These are phyloP conservation scores for Diddensiella santjacobensis DNA, from an alignment of 805 yeast species.

Conservation along the genomic window DNA sequence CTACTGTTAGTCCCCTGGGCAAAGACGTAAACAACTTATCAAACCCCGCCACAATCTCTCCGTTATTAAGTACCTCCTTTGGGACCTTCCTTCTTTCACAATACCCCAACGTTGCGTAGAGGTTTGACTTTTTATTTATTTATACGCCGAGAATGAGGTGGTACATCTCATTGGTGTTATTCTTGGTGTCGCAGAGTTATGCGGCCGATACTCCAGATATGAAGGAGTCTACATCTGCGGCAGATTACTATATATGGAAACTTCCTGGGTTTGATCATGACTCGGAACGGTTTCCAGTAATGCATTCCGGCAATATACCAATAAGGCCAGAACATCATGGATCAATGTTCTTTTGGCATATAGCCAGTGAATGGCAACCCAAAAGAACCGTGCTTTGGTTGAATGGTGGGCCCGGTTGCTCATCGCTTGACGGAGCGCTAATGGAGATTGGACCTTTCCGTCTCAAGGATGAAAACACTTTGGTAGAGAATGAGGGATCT, in stretches of 20 bases:
- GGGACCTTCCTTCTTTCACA: not conserved
- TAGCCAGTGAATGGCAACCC: conserved; percentile 35
- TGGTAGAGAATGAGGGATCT: conserved; percentile 62
- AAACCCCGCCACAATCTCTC: no score
- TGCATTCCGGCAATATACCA: conserved; percentile 56
- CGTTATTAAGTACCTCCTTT: no score
- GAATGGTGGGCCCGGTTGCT: conserved; percentile 98
- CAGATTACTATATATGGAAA: conserved; percentile 30
- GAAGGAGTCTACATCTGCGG: conserved; percentile 16
- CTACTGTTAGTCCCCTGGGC: not conserved
- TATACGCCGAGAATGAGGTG: not conserved
- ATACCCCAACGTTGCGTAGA: not conserved
- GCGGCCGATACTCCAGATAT: not conserved
- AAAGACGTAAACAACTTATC: no score
- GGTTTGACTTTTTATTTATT: no score
- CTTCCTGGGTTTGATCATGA: conserved; percentile 33
- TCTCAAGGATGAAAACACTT: conserved; percentile 42
- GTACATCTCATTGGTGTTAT: not conserved
- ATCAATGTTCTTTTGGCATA: conserved; percentile 76
- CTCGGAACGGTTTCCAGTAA: conserved; percentile 34
- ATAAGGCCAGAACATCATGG: conserved; percentile 51
- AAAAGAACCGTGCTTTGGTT: conserved; percentile 64
- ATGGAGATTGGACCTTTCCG: conserved; percentile 91
- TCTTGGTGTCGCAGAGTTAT: not conserved
- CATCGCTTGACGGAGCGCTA: conserved; percentile 95